Evolutionary conservation across 306 rosid genomes (phyloP).

Genomic region (Comarum palustre): DNA sequence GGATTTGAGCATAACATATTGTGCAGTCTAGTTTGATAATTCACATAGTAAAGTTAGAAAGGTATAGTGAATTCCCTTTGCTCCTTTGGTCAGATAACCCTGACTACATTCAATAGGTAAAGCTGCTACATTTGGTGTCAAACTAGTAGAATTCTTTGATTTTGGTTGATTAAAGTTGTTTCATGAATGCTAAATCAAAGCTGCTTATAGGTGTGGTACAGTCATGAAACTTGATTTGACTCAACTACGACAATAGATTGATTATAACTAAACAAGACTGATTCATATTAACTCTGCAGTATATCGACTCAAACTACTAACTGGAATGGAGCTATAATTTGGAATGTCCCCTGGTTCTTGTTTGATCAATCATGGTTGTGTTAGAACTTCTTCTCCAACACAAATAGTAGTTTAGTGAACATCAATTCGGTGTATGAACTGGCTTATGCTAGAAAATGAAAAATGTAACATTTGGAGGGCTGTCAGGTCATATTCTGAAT

Average conservation of each 20-base stretch:
- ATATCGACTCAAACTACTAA: background rate
- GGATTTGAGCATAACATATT: background rate
- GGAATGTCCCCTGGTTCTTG: background rate
- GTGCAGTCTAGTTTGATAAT: background rate
- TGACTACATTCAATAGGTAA: background rate
- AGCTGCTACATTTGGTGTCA: background rate
- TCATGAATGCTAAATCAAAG: background rate
- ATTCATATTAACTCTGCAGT: background rate
- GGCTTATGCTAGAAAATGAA: background rate
- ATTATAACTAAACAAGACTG: background rate
- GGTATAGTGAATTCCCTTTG: background rate
- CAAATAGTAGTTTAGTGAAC: background rate
- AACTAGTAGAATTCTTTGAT: background rate
- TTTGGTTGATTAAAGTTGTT: background rate
- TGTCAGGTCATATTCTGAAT: background rate
- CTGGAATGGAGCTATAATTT: background rate
- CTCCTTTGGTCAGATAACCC: background rate
- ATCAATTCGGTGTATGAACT: background rate
- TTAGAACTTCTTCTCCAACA: background rate
- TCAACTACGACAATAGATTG: background rate
- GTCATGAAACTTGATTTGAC: background rate
- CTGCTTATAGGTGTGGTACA: background rate
- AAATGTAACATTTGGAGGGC: background rate
- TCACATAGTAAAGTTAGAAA: background rate
- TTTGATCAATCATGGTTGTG: slow-evolving; percentile 1